Evolutionary conservation across 2,329 filamentous ascomycete species (phyloP), one percentile per base, ranked within the genome.

Genomic region (Exophiala aquamarina): DNA sequence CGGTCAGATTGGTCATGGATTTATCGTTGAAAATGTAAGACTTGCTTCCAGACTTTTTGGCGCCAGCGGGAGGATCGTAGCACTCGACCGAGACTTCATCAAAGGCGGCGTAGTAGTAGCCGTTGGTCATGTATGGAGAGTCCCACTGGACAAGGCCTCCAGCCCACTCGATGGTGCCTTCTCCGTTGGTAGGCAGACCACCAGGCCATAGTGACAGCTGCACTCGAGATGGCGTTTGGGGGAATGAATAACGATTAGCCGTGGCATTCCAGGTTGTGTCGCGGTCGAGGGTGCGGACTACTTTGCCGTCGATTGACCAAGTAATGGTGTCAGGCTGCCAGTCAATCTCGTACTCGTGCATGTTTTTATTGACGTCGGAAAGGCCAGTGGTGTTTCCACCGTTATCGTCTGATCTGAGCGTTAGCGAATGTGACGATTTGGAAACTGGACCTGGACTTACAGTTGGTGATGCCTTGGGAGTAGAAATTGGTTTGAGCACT

Each of bases 121-220:
- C 88, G 63, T 88, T 77, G 71, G 89, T 74, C 76, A 97, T 92
- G 68, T 94, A 87, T 15, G 76, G 73, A 56, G 80, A 82, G 65
- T 87, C 74, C 92, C 93, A 98, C 75, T 95, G 79, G 55, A 98
- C 92, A 42, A 79, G 72, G 60, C 93, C 93, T 63, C 93, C 93
- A 14, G 92, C 89, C 93, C 93, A 98, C 44, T 84, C 77, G 56
- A 95, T 80, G 26, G 93, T 97, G 46, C 93, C 93, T 66, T 87
- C 65, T 32, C 81, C 86, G 67, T 96, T 96, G 63, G 77, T 78
- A 8, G 82, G 70, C 37, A 87, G 80, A 64, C 93, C 93, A 62
- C 89, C 93, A 32, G 93, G 93, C 93, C 93, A 98, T 63, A 98
- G 83, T 13, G 93, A 97, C 41, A 98, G 78, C 74, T 96, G 89